Conservation (phyloP, 2,329 filamentous ascomycete genomes). For the Tolypocladium tundrense region DNA sequence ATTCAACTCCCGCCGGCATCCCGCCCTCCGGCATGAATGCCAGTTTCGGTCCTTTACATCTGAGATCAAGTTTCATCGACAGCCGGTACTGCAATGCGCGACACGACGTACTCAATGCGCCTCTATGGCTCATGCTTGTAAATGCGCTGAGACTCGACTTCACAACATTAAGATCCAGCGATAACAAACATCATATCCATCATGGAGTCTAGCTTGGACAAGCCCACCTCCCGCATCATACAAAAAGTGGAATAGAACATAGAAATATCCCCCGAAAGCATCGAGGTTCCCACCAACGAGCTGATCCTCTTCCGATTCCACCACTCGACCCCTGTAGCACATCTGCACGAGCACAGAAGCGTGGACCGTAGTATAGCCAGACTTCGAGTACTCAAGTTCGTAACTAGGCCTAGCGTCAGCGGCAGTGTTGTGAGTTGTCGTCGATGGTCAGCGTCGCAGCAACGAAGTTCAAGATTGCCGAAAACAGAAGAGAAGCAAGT, state of each 20-base stretch:
- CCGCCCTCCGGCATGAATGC: background rate
- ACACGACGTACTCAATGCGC: background rate
- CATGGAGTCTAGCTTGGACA: background rate
- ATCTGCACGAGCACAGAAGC: background rate
- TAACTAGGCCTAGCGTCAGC: background rate
- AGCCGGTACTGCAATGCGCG: background rate
- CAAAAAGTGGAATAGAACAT: background rate
- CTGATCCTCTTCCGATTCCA: background rate
- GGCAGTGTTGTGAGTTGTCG: background rate
- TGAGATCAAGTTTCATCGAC: background rate
- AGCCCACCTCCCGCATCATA: background rate
- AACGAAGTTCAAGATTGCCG: background rate
- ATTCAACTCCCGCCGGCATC: background rate
- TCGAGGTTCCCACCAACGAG: background rate
- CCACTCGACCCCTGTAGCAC: background rate
- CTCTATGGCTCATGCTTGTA: too few relatives aligned
- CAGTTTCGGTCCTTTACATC: background rate
- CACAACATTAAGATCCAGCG: background rate
- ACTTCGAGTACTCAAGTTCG: background rate
- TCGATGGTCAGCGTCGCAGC: background rate
- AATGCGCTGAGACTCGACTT: background rate
- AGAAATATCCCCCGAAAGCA: background rate
- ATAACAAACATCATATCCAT: background rate
- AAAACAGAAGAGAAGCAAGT: background rate
- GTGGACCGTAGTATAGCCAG: background rate